Base-by-base conservation (phyloP, 177 flowering plant genomes). In the Telopea speciosissima region DNA sequence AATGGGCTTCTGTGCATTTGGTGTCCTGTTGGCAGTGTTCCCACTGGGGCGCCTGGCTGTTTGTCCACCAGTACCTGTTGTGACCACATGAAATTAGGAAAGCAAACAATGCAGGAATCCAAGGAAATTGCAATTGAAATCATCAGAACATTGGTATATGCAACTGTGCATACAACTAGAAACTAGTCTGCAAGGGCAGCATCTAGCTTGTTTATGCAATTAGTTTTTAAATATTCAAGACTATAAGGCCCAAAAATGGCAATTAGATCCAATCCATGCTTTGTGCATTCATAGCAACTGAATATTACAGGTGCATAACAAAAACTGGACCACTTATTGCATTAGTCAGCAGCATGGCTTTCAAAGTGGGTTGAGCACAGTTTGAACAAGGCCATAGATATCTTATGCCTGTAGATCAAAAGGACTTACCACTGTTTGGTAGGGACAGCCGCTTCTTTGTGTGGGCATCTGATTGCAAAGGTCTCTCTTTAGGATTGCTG, bases 401-500 rank as follows among this genome's bases (percentile, higher is more conserved):
- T 24, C 24, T 22, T 17, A 17, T 5, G 1, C 17, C 33, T 23
- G 1, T n/a, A 24, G 2, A 24, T 28, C 45, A 11, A 63, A 74
- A 66, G 28, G 68, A 77, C 88, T 75, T 54, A 94, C 97, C 89
- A 65, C 63, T 81, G 72, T 76, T 81, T 28, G 97, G 94, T 66
- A 95, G 79, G 74, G 97, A 95, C 65, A 89, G 63, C 36, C 96
- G 84, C 79, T 88, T 89, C 85, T 86, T 89, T 76, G 79, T 81
- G 70, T 70, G 82, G 52, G 72, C 79, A 79, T 87, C 83, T 10
- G 75, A 66, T 65, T 75, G 82, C 31, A 80, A 62, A 63, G 84
- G 70, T 74, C 97, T 89, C 82, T 92, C 94, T 70, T 85, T 92
- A 3, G 97, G 94, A 71, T 87, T 95, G 82, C 97, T 92, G 45